Percentiles rank a stretch among this genome's conserved stretches.
Conservation (phyloP, 2,329 filamentous ascomycete genomes). For the Knufia petricola region DNA sequence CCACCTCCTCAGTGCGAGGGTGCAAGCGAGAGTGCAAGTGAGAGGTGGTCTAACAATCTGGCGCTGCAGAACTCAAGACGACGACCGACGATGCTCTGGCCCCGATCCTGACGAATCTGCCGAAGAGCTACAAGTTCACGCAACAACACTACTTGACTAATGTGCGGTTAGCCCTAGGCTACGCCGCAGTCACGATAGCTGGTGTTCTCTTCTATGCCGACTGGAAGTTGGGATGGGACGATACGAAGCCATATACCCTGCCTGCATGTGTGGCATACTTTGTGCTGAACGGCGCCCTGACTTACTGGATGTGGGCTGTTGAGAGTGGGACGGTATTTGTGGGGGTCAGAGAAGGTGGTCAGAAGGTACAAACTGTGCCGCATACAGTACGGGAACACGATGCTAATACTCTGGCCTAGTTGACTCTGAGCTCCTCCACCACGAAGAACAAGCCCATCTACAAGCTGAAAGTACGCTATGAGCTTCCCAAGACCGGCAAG, state of each 20-base stretch:
- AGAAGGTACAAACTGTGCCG: conserved; percentile 39
- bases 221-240: conserved; percentile 82
- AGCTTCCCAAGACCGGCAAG: conserved; percentile 29
- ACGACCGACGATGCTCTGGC: conserved; percentile 90
- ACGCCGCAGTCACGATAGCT: conserved; percentile 67
- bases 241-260: conserved; percentile 70
- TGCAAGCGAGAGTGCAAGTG: not conserved
- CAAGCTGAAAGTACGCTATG: conserved; percentile 53
- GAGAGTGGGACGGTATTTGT: conserved; percentile 77
- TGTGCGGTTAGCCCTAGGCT: conserved; percentile 73
- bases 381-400: no score
- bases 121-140: conserved; percentile 52
- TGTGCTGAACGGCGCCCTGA: conserved; percentile 65
- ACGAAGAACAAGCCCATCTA: conserved; percentile 79
- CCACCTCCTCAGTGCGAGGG: conserved; percentile 5
- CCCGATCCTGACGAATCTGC: conserved; percentile 84
- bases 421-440: conserved; percentile 61
- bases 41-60: no score
- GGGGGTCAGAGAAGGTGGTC: conserved; percentile 59
- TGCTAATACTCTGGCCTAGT: conserved; percentile 41
- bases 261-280: conserved; percentile 72
- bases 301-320: conserved; percentile 73
- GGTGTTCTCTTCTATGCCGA: conserved; percentile 83
- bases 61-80: conserved; percentile 74
- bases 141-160: conserved; percentile 75